phyloP scores from a whole-genome alignment of 2,329 filamentous ascomycete species.

The Fusarium vanettenii region DNA sequence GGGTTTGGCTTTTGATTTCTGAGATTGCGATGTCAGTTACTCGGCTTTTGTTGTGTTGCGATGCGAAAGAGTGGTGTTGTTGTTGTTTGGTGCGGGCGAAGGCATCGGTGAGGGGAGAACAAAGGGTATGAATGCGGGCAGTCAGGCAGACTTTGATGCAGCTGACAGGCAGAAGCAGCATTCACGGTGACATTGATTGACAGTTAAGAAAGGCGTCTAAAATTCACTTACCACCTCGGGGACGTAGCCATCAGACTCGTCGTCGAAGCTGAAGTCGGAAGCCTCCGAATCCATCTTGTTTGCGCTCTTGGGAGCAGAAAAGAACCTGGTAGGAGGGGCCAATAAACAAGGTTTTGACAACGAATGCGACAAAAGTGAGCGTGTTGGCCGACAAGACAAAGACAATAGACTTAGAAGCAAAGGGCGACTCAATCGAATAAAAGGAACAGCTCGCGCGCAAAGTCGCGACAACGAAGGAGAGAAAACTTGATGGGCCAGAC shows the following conservation, averaged over 20 bases:
- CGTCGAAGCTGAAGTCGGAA: conserved; percentile 61
- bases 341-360: conserved; percentile 33
- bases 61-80: not conserved
- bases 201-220: not conserved
- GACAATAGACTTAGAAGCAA: conserved; percentile 20
- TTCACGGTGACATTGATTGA: not conserved
- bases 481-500: conserved; percentile 39
- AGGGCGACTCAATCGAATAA: conserved; percentile 31
- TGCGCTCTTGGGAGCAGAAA: conserved; percentile 15
- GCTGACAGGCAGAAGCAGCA: conserved; percentile 3
- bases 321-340: conserved; percentile 29
- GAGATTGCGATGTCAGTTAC: conserved; percentile 35
- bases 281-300: conserved; percentile 66
- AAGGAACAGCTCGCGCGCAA: conserved; percentile 36
- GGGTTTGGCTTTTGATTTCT: conserved; percentile 51
- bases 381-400: conserved; percentile 35
- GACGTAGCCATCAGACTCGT: conserved; percentile 56
- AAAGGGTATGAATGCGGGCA: not conserved
- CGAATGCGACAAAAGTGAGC: conserved; percentile 23
- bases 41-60: not conserved
- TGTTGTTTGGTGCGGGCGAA: not conserved
- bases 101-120: not conserved
- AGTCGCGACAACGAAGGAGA: conserved; percentile 41
- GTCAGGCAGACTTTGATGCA: not conserved
- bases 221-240: conserved; percentile 52